A percentile compares a stretch with the other conserved stretches of the same genome.
Conservation (phyloP, 2,329 filamentous ascomycete genomes). For the Aquanectria penicillioides region DNA sequence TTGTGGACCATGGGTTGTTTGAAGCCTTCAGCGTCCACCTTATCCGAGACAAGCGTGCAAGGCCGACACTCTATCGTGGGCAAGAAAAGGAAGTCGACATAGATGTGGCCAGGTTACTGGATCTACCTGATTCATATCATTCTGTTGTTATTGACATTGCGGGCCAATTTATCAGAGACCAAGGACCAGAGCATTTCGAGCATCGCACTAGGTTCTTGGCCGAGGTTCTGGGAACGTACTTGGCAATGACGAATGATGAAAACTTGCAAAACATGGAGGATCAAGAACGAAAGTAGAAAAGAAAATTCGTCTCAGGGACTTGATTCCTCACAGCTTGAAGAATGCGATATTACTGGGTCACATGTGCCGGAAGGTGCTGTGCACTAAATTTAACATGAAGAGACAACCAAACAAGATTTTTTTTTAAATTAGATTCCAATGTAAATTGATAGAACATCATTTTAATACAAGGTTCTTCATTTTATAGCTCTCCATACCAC, state of each 20-base stretch:
- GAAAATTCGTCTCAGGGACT: not conserved
- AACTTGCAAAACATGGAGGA: too few relatives aligned
- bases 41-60: not conserved
- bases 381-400: too few relatives aligned
- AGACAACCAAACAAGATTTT: too few relatives aligned
- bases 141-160: conserved; percentile 12
- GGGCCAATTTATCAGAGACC: conserved; percentile 7
- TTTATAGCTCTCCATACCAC: too few relatives aligned
- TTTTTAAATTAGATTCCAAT: too few relatives aligned
- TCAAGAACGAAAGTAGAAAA: not conserved
- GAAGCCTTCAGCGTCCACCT: conserved; percentile 27
- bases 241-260: not conserved
- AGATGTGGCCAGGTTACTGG: not conserved
- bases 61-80: not conserved
- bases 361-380: too few relatives aligned
- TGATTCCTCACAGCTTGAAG: too few relatives aligned
- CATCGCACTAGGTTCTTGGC: conserved; percentile 31
- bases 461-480: too few relatives aligned
- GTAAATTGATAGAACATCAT: too few relatives aligned
- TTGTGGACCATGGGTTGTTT: conserved; percentile 31
- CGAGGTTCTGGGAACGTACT: conserved; percentile 27
- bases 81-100: not conserved
- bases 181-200: conserved; percentile 19
- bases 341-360: too few relatives aligned
- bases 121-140: conserved; percentile 14